phyloP scores from a whole-genome alignment of 2,329 filamentous ascomycete genomes.

The Aspergillus viridinutans region DNA sequence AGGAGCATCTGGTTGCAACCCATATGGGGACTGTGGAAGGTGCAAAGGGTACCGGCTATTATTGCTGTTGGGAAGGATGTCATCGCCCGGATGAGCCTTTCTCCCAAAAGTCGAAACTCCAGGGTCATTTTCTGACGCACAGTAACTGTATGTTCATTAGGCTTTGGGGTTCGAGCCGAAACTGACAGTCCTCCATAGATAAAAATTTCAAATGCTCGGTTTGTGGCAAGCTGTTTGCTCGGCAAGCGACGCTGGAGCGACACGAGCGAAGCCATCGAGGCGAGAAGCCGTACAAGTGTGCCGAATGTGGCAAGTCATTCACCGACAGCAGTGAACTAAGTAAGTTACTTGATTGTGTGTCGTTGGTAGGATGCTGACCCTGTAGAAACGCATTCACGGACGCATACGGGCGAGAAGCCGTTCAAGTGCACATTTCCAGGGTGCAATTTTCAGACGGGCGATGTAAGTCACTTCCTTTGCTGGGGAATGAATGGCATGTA shows the following conservation, averaged over 20 bases:
- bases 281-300: slow-evolving; percentile 41
- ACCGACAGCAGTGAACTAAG: slow-evolving; percentile 44
- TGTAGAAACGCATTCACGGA: slow-evolving; percentile 41
- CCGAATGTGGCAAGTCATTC: slow-evolving; percentile 39
- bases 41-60: slow-evolving; percentile 39
- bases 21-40: slow-evolving; percentile 38
- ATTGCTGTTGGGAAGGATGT: slow-evolving; percentile 42
- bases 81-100: slow-evolving; percentile 41
- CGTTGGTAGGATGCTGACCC: slow-evolving; percentile 14
- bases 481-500: neutral
- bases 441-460: slow-evolving; percentile 41
- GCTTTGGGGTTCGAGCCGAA: neutral
- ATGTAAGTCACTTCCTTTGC: slow-evolving; percentile 29
- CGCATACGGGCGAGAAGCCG: slow-evolving; percentile 42
- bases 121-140: slow-evolving; percentile 43
- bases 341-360: slow-evolving; percentile 17
- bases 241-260: slow-evolving; percentile 41
- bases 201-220: slow-evolving; percentile 41
- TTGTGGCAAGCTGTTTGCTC: slow-evolving; percentile 40
- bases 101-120: slow-evolving; percentile 44
- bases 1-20: slow-evolving; percentile 35
- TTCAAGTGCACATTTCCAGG: slow-evolving; percentile 42
- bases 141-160: slow-evolving; percentile 35
- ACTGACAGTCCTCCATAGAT: slow-evolving; percentile 20
- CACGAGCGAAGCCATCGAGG: slow-evolving; percentile 43